A percentile compares a stretch with the other conserved stretches of the same genome.
These are phyloP conservation scores for Mortierella antarctica DNA, from an alignment of 192 early-diverging fungal species.

Conservation along the genomic window DNA sequence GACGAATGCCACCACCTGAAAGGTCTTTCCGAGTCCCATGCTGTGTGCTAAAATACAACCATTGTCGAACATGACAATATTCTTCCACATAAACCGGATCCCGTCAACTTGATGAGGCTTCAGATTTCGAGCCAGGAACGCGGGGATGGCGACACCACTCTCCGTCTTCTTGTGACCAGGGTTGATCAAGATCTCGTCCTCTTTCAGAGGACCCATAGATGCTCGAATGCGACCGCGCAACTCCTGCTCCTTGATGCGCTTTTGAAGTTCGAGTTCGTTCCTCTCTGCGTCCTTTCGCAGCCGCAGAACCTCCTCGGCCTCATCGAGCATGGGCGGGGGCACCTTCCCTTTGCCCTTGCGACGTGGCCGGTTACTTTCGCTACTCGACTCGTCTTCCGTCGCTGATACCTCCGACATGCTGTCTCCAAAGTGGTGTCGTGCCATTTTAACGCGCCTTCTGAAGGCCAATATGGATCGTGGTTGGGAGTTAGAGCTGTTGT, in stretches of 20 bases:
- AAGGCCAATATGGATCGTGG: background rate
- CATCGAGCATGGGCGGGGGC: background rate
- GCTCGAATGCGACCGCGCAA: constrained; percentile 8
- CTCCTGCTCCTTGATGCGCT: constrained; percentile 42
- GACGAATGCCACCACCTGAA: constrained; percentile 80
- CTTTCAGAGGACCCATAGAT: background rate
- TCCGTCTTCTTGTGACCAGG: constrained; percentile 69
- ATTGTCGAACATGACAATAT: constrained; percentile 73
- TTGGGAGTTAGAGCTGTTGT: too few relatives aligned
- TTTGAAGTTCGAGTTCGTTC: constrained; percentile 37
- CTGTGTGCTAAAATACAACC: constrained; percentile 87
- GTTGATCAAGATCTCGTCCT: constrained; percentile 65
- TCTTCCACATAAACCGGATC: constrained; percentile 84
- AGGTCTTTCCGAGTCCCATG: constrained; percentile 87
- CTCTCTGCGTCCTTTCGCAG: constrained; percentile 25
- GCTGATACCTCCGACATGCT: background rate
- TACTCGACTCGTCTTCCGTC: background rate
- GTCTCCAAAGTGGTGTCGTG: background rate
- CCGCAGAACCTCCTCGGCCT: constrained; percentile 19
- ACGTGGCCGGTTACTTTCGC: background rate
- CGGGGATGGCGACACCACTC: constrained; percentile 63
- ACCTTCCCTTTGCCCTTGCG: background rate
- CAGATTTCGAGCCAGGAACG: constrained; percentile 63
- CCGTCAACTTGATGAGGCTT: constrained; percentile 84
- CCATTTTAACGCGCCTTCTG: background rate